These are phyloP conservation scores for Microascus cirrosus DNA, from an alignment of 2,329 filamentous ascomycete genomes.

Conservation along the genomic window DNA sequence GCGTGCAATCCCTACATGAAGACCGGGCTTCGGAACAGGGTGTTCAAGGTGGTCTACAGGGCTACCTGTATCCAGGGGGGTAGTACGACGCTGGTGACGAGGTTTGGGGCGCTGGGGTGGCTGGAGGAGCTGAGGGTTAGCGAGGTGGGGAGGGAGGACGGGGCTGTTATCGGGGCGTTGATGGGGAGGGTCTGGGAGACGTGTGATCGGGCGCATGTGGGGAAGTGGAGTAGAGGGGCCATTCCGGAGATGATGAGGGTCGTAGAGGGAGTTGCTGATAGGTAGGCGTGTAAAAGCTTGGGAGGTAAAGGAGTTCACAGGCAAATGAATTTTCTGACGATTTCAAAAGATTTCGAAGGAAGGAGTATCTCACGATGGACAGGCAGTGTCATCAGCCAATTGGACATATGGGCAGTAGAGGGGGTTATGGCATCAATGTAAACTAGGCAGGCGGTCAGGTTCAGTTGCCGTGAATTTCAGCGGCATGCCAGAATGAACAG, in stretches of 20 bases:
- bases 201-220: slow-evolving; percentile 43
- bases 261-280: neutral
- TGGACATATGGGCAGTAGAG: too few relatives aligned
- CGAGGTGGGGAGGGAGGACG: slow-evolving; percentile 36
- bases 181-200: slow-evolving; percentile 49
- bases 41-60: slow-evolving; percentile 52
- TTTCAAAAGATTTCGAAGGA: too few relatives aligned
- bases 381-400: too few relatives aligned
- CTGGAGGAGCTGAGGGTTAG: slow-evolving; percentile 21
- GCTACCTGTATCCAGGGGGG: slow-evolving; percentile 58
- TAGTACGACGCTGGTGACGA: slow-evolving; percentile 69
- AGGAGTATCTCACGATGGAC: too few relatives aligned
- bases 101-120: slow-evolving; percentile 67
- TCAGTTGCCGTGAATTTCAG: too few relatives aligned
- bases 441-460: too few relatives aligned
- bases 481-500: too few relatives aligned
- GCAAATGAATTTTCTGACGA: neutral
- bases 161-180: slow-evolving; percentile 39
- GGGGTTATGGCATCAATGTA: too few relatives aligned
- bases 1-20: slow-evolving; percentile 57
- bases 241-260: slow-evolving; percentile 2
- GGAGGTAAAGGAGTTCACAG: neutral
- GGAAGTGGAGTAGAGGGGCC: slow-evolving; percentile 8
- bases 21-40: slow-evolving; percentile 45
- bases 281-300: neutral